Evolutionary conservation across 1,284 basidiomycete genomes (phyloP), one percentile per base, ranked within the genome.

Genomic region (Cerioporus squamosus): DNA sequence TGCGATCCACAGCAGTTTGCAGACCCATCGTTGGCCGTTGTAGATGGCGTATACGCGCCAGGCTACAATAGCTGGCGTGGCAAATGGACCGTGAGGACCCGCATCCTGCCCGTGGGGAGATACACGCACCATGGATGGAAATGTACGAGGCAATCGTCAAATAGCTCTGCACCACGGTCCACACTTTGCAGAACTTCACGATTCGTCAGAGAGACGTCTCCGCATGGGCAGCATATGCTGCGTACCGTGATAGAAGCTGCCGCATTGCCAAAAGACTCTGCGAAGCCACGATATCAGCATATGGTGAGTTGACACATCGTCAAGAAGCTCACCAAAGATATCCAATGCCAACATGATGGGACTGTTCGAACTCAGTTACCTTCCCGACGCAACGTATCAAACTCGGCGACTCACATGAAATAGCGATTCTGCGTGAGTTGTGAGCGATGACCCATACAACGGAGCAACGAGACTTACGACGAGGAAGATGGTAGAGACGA

Each of bases 61-160:
- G 9, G 71, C 70, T n/a, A 72, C 68, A 48, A 71, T 68, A 0
- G 68, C 71, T 73, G 47, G 3, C 10, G 3, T 7, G 3, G 10
- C 33, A 7, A 7, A 36, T 10, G 9, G 33, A 29, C 5, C 14
- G 33, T 36, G 8, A 36, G 14, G 6, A 3, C 6, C 8, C 33
- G 9, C 33, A 10, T 36, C 10, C 33, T 3, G 33, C 12, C 8
- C 6, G 3, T 12, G 14, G 9, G 33, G 18, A n/a, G 24, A 45
- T 20, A 49, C 33, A 29, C 69, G 44, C 45, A 72, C 71, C 62
- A 42, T 73, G 71, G 42, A 73, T 72, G 17, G 70, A 71, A 55
- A 73, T 70, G 64, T 70, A 73, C 12, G 71, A 73, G 6, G 60
- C 61, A 39, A 73, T 66, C 12, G 71, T 73, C 38, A 73, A 54